Percentiles rank a stretch among this genome's conserved stretches.
phyloP scores from a whole-genome alignment of 73 alveolate genomes.

The Durusdinium trenchii region DNA sequence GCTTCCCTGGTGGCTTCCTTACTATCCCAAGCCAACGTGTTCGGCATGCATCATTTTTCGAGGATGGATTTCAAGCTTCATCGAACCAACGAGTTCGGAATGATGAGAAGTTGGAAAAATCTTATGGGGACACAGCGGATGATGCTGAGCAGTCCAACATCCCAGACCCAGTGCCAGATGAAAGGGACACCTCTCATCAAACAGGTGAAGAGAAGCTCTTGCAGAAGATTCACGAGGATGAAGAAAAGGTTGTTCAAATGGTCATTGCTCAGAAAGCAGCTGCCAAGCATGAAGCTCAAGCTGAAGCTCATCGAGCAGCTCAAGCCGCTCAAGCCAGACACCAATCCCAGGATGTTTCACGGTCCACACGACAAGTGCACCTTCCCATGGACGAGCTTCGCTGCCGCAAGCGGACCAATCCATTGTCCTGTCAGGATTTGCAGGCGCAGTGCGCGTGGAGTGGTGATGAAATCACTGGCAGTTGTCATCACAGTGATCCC shows the following conservation, averaged over 20 bases:
- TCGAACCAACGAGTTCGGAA: slow-evolving; percentile 1
- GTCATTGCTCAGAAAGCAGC: slow-evolving; percentile 26
- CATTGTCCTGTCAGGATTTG: slow-evolving; percentile 37
- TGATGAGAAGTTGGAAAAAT: neutral
- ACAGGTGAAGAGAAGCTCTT: slow-evolving; percentile 15
- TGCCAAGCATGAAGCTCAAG: slow-evolving; percentile 3
- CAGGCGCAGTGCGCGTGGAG: slow-evolving; percentile 20
- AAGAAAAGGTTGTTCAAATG: slow-evolving; percentile 20
- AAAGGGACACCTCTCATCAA: neutral
- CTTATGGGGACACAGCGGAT: neutral
- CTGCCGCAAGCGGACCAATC: slow-evolving; percentile 17
- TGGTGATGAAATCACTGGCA: slow-evolving; percentile 23
- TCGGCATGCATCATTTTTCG: neutral
- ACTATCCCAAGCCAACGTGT: too few species aligned
- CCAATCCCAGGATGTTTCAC: neutral
- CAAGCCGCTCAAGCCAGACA: neutral
- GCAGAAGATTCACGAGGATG: slow-evolving; percentile 2
- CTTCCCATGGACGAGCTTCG: neutral
- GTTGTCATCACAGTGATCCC: neutral
- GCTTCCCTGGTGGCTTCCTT: neutral
- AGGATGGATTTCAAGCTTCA: slow-evolving; percentile 31
- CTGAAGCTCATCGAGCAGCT: neutral
- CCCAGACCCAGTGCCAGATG: slow-evolving; percentile 23
- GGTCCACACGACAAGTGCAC: neutral
- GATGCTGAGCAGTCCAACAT: neutral